Percentiles rank a stretch among this genome's conserved stretches.
phyloP scores from a whole-genome alignment of 2,329 filamentous ascomycete species.

The Diplodia mutila region DNA sequence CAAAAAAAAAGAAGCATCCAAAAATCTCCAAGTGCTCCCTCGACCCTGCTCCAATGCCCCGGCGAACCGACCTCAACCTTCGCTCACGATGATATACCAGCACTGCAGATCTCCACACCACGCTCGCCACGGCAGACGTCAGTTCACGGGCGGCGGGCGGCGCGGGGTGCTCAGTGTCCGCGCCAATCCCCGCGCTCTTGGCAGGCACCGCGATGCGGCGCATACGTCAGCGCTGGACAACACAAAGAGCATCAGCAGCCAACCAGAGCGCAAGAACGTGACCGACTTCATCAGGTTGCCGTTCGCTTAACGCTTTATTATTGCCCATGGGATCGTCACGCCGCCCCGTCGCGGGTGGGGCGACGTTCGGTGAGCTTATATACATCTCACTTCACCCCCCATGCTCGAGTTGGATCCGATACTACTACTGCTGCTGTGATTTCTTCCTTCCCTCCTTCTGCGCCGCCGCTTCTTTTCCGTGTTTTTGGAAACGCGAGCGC shows the following conservation, averaged over 20 bases:
- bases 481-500: background rate
- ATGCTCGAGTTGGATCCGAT: fast-evolving
- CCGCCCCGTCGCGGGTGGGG: background rate
- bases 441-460: background rate
- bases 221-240: background rate
- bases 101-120: background rate
- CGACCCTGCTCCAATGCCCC: too few relatives aligned
- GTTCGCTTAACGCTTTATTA: background rate
- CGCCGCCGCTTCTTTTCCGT: background rate
- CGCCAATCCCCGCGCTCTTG: background rate
- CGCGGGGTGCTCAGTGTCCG: background rate
- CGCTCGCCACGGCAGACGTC: background rate
- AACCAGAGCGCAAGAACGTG: background rate
- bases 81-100: background rate
- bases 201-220: background rate
- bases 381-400: background rate
- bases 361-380: background rate
- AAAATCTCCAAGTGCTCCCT: too few relatives aligned
- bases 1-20: too few relatives aligned
- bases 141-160: background rate
- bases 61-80: too few relatives aligned
- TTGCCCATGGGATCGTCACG: background rate
- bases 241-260: too few relatives aligned
- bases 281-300: too few relatives aligned
- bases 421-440: background rate